phyloP scores from a whole-genome alignment of 2,329 filamentous ascomycete species.

The Nectriaceae sp. region DNA sequence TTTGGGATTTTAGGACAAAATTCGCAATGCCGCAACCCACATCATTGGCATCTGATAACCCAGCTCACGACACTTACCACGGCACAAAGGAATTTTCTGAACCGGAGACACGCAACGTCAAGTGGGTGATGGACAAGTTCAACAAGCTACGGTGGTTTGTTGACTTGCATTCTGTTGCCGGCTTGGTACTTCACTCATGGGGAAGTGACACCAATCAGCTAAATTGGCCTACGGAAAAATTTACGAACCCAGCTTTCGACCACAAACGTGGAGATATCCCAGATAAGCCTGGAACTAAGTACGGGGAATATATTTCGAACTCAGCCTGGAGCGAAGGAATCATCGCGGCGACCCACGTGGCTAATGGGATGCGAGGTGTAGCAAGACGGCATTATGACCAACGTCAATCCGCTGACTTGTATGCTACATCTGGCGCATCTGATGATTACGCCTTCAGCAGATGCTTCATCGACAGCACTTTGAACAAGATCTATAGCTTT shows the following conservation, averaged over 20 bases:
- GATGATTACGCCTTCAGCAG: constrained; percentile 42
- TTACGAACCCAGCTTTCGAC: constrained; percentile 48
- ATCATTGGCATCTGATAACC: background rate
- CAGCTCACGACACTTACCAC: constrained; percentile 32
- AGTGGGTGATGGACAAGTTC: constrained; percentile 49
- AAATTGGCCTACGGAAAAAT: constrained; percentile 43
- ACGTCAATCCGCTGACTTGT: constrained; percentile 1
- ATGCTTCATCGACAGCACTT: constrained; percentile 32
- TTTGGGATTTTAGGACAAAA: constrained; percentile 21
- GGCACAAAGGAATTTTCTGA: constrained; percentile 50
- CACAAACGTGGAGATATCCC: constrained; percentile 38
- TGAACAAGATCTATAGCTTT: constrained; percentile 39
- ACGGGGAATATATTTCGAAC: constrained; percentile 2
- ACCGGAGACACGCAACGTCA: constrained; percentile 50
- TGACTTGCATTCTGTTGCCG: constrained; percentile 51
- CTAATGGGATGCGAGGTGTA: background rate
- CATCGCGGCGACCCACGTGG: background rate
- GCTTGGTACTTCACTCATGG: constrained; percentile 51
- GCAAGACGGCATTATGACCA: constrained; percentile 1
- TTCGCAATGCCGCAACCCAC: background rate
- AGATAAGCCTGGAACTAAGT: background rate
- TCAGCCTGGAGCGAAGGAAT: constrained; percentile 1
- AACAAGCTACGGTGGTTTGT: constrained; percentile 51
- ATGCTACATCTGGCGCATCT: constrained; percentile 36
- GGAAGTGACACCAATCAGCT: constrained; percentile 50